phyloP scores from a whole-genome alignment of 148 eudicot genomes.

The Simmondsia chinensis region DNA sequence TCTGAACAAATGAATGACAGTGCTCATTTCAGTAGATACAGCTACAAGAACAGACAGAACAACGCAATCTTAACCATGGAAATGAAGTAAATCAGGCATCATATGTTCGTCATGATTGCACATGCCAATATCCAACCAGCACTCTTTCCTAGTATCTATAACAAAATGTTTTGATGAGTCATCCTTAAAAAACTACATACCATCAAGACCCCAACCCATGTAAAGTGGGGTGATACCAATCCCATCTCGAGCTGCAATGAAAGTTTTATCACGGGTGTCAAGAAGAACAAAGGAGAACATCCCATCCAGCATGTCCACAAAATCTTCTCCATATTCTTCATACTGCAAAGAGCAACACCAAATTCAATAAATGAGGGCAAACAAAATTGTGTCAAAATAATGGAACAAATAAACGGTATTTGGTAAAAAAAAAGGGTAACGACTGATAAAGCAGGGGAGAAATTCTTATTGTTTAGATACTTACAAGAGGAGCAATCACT shows the following conservation, averaged over 20 bases:
- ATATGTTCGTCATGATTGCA: too few relatives aligned
- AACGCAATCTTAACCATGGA: too few relatives aligned
- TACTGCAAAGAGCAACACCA: constrained; percentile 32
- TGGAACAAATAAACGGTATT: constrained; percentile 1
- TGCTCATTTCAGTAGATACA: too few relatives aligned
- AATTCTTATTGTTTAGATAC: constrained; percentile 11
- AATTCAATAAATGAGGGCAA: neutral
- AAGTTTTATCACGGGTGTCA: constrained; percentile 83
- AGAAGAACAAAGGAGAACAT: constrained; percentile 95
- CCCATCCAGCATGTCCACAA: constrained; percentile 90
- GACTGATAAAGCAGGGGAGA: neutral
- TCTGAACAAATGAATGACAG: too few relatives aligned
- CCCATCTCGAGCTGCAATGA: constrained; percentile 87
- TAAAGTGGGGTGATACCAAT: constrained; percentile 91
- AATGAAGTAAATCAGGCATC: too few relatives aligned
- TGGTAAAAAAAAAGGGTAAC: too few relatives aligned
- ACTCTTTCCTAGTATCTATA: too few relatives aligned
- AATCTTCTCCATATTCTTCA: constrained; percentile 90
- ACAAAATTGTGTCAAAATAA: neutral
- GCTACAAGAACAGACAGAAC: too few relatives aligned
- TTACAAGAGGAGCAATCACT: constrained; percentile 92
- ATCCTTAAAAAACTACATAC: constrained; percentile 32
- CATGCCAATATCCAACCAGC: too few relatives aligned
- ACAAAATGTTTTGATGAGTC: too few relatives aligned
- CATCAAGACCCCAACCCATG: constrained; percentile 97